Base-by-base conservation (phyloP, 345 rosid genomes). In the Melaleuca alternifolia region DNA sequence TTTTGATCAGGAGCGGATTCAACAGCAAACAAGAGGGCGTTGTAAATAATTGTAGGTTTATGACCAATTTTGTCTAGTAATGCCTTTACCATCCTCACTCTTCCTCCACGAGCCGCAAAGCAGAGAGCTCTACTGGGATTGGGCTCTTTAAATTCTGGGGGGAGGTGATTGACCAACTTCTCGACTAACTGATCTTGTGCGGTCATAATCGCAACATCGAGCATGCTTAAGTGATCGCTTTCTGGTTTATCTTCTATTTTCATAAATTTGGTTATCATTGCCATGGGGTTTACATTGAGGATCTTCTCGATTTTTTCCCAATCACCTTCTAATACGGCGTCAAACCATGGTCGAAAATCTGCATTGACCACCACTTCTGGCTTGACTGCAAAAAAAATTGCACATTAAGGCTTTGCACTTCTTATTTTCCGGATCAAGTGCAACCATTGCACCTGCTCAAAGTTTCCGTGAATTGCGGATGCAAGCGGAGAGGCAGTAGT, bases 1-100 rank as follows among this genome's bases (percentile, higher is more conserved):
- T 30, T 62, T 30, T 62, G 76, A 20, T 0, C 30, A 15, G 76
- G 76, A 62, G 37, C 6, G 28, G 2, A n/a, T 15, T 4, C 3
- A 4, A 4, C 6, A 14, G 76, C 41, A 30, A 4, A 0, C 21
- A 2, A 41, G 21, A 62, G 41, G 41, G 76, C 77, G 0, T 0
- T 0, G 6, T 0, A 11, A 30, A 2, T 8, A 9, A 0, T 0
- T 6, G 20, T 1, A 7, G 2, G 71, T 6, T 5, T 21, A 28
- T 30, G 3, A 3, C 0, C 77, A 65, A 30, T 5, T 30, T 30
- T 0, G 0, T 62, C 76, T 28, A 5, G 10, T 62, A 8, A 15
- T 7, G 15, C 11, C 44, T 15, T 62, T 30, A 8, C 21, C 37
- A 33, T 15, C 21, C 41, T 62, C 30, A 30, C 14, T 62, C 41